Percentiles rank a stretch among this genome's conserved stretches.
Conservation (phyloP, 345 rosid species). For the Eucalyptus tenuipes region DNA sequence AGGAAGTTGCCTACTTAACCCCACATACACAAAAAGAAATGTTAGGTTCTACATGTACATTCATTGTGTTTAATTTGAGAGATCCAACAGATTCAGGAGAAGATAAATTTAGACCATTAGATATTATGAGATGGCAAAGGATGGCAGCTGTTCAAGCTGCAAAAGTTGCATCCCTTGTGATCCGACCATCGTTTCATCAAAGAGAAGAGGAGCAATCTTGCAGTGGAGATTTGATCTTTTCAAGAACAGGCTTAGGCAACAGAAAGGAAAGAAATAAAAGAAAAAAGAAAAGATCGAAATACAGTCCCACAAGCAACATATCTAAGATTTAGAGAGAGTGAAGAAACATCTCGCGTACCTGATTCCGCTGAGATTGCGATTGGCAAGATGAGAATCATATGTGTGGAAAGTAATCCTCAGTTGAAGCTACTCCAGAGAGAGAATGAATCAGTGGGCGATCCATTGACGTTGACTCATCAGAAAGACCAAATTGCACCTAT, state of each 20-base stretch:
- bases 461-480: neutral
- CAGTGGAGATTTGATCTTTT: neutral
- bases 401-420: neutral
- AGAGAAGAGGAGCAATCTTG: neutral
- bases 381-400: neutral
- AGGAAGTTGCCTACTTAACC: neutral
- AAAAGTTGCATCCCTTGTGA: neutral
- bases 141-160: neutral
- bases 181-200: neutral
- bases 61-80: fast-evolving
- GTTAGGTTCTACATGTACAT: too few species aligned
- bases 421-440: neutral
- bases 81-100: neutral
- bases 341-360: neutral
- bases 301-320: neutral
- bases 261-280: neutral
- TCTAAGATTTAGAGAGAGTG: neutral
- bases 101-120: neutral
- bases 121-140: neutral
- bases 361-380: neutral
- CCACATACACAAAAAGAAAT: neutral
- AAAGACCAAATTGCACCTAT: neutral
- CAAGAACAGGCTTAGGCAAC: neutral
- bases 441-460: neutral
- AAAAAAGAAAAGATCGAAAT: too few species aligned